Base-by-base conservation (phyloP, 805 yeast species). In the Wickerhamia fluorescens region DNA sequence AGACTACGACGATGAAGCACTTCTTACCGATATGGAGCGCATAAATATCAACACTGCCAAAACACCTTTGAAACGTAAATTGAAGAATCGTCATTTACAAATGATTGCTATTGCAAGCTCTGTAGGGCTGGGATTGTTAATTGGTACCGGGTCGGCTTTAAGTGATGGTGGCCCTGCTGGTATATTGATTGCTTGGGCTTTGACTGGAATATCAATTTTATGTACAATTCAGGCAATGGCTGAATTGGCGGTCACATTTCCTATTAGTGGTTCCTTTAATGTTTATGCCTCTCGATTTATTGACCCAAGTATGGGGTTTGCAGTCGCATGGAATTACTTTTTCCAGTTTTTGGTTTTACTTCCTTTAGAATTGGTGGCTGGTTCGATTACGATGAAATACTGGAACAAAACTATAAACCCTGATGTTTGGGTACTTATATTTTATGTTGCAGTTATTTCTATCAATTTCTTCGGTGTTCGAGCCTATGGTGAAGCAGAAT, bases 71-170 rank as follows among this genome's bases (percentile, higher is more conserved):
- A 57, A 56, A 24, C 49, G 72, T 34, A 61, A 66, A 17, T 53
- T 71, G 36, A 59, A 61, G 38, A 42, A 47, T 31, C 56, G 76
- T 45, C 75, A 71, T 35, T 56, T 71, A 35, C 80, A 74, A 47
- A 71, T 77, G 77, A 72, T 77, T 38, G 79, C 85, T 23, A 66
- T 78, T 31, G 86, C 82, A 41, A 83, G 84, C 44, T 69, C 78
- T 33, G 75, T 78, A 39, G 85, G 87, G 71, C 84, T 25, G 18
- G 75, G 74, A 26, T 51, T 69, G 30, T 65, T 68, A 41, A 55
- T 64, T 22, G 70, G 71, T 21, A 54, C 67, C 20, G 75, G 75
- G 27, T 56, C 59, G 19, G 62, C 61, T 2, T 45, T 64, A 31
- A 35, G 53, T 8, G 39, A 43, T 5, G 61, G 61, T 23, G 61